Evolutionary conservation across 805 yeast genomes (phyloP), one percentile per base, ranked within the genome.

Genomic region (Candida ortonii): DNA sequence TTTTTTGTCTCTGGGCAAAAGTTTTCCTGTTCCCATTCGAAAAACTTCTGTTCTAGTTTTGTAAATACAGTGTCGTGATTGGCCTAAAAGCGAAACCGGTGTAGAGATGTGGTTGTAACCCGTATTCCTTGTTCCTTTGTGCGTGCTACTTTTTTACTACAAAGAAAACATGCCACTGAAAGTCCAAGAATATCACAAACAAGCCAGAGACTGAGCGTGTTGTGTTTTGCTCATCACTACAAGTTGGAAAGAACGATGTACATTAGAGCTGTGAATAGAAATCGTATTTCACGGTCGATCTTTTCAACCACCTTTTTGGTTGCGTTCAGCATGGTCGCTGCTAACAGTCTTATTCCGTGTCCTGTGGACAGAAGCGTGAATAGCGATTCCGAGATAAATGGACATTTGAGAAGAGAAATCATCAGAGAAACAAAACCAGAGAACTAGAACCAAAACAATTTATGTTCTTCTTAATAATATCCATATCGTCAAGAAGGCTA

Each of bases 231-330:
- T n/a, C n/a, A n/a, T n/a, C n/a, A n/a, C n/a, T n/a, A n/a, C n/a
- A n/a, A n/a, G n/a, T n/a, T n/a, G n/a, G 6, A 14, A 19, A 15
- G 15, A 41, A 44, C 15, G 26, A 77, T 76, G 81, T 73, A 65
- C 49, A 64, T 77, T 41, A 76, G 67, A 59, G 84, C 85, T 8
- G 65, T 76, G 4, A 68, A 70, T 30, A 68, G 84, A 52, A 67
- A 68, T 36, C 64, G 64, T 43, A 62, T 82, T 33, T 80, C 87
- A 15, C 70, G 73, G 30, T 79, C 85, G 10, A 64, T 83, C 39
- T 83, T 83, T 59, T 74, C 81, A 16, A 76, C 87, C 13, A 82
- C 93, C 0, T 82, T 82, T 43, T 69, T 81, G n/a, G 76, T 84
- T 18, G 82, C 89, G 22, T 73, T 83, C 38, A 73, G 82, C 10